Evolutionary conservation across 2,329 filamentous ascomycete species (phyloP).

Genomic region (Fusarium sambucinum): DNA sequence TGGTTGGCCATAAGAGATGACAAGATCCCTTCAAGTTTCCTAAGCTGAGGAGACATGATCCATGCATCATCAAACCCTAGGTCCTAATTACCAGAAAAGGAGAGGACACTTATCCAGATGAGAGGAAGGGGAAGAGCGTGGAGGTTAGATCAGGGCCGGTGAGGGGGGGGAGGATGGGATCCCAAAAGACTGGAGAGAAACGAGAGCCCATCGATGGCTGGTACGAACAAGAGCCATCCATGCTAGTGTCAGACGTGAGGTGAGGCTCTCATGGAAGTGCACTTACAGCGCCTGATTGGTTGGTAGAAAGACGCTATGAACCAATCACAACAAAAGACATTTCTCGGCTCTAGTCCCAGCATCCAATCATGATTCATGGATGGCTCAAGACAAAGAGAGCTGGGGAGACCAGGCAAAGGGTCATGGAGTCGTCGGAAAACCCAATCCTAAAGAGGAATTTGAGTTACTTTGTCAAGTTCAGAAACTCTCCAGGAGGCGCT

Average conservation of each 20-base stretch:
- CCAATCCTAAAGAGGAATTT: constrained; percentile 46
- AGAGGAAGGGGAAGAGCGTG: constrained; percentile 28
- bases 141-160: constrained; percentile 33
- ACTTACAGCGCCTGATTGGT: constrained; percentile 51
- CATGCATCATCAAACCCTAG: constrained; percentile 36
- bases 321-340: constrained; percentile 24
- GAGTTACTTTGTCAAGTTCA: constrained; percentile 42
- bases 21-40: constrained; percentile 35
- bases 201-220: constrained; percentile 43
- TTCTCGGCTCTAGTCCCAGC: constrained; percentile 25
- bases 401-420: constrained; percentile 41
- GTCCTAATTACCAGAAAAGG: constrained; percentile 38
- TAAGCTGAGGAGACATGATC: constrained; percentile 40
- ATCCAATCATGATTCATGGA: constrained; percentile 32
- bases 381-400: constrained; percentile 37
- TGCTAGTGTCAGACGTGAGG: constrained; percentile 51
- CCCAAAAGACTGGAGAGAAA: constrained; percentile 41
- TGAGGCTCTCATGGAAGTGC: constrained; percentile 52
- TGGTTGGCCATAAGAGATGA: constrained; percentile 48
- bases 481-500: constrained; percentile 40
- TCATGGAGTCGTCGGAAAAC: constrained; percentile 40
- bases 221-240: constrained; percentile 45
- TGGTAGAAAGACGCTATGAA: neutral
- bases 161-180: constrained; percentile 14
- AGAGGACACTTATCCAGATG: constrained; percentile 39